Percentiles rank a stretch among this genome's conserved stretches.
Evolutionary conservation across 129 eudicot species (phyloP).

Genomic region (Silybum marianum): DNA sequence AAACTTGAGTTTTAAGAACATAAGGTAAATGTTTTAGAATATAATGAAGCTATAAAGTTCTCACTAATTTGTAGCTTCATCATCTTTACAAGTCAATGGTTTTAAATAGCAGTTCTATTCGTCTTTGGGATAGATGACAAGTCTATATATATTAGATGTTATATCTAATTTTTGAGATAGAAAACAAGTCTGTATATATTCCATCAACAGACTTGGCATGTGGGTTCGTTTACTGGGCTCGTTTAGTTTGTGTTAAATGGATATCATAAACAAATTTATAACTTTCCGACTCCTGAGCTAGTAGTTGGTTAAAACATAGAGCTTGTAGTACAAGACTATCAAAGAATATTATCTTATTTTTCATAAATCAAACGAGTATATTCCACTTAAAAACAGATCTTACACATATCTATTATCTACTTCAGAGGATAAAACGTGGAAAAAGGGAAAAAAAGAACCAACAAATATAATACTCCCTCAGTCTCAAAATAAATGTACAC

Average conservation of each 20-base stretch:
- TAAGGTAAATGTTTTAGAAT: not conserved
- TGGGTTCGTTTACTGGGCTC: not conserved
- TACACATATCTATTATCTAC: not conserved
- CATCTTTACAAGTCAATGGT: not conserved
- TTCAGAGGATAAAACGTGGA: too few relatives aligned
- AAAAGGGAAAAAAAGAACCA: too few relatives aligned
- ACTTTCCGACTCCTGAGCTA: not conserved
- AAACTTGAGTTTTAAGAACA: too few relatives aligned
- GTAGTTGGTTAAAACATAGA: slow-evolving; percentile 21
- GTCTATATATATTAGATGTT: too few relatives aligned
- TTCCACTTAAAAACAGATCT: not conserved
- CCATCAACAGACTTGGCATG: not conserved
- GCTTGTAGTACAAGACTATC: slow-evolving; percentile 29
- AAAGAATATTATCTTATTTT: not conserved
- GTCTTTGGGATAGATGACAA: not conserved
- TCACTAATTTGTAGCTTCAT: slow-evolving; percentile 7
- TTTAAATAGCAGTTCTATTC: too few relatives aligned
- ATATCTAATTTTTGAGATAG: too few relatives aligned
- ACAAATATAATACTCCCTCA: too few relatives aligned
- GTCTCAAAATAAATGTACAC: too few relatives aligned
- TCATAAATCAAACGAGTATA: not conserved
- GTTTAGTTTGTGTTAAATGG: not conserved
- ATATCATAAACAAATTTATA: not conserved
- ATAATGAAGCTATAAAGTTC: not conserved
- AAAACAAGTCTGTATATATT: too few relatives aligned